Evolutionary conservation across 768 basidiomycete genomes (phyloP), one percentile per base, ranked within the genome.

Genomic region (Pleurotus sapidus): DNA sequence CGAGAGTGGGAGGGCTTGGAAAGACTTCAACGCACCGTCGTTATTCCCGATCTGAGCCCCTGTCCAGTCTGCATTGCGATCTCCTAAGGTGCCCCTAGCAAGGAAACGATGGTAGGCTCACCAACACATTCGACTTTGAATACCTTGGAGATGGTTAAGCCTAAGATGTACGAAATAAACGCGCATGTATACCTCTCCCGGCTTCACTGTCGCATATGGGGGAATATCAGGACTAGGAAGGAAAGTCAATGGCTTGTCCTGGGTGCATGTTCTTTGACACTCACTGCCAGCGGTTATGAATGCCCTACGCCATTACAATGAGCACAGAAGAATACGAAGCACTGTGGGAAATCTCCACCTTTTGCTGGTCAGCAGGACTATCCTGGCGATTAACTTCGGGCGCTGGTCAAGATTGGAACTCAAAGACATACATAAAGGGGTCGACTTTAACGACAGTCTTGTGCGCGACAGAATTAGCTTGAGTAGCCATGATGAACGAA

Each of bases 1-100:
- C 30, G 24, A 30, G 0, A 45, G 49, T 11, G 1, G 8, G 20
- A 23, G 5, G 55, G 38, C 23, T 37, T 30, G 18, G 14, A 43
- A 25, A 30, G 4, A 46, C 30, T 34, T 34, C 20, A 43, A 71
- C 80, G 25, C 57, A 86, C 86, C 77, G 60, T 89, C 86, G 59
- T 88, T 89, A 65, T 88, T 89, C 45, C 87, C 86, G 49, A 89
- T 88, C 64, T 90, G 87, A 0, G 86, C 88, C 15, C 88, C 88
- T 14, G 88, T 91, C 88, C 88, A 91, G 62, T 89, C 87, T 87
- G 11, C 42, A n/a, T 23, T 5, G 42, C 20, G n/a, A 45, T 34
- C 30, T 34, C 30, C 30, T 34, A 34, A 34, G 30, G 9, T 11
- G 30, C 30, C 30, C 30, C 30, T 34, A 11, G 30, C 30, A 34